These are phyloP conservation scores for Papiliotrema flavescens DNA, from an alignment of 1,284 basidiomycete species.

Conservation along the genomic window DNA sequence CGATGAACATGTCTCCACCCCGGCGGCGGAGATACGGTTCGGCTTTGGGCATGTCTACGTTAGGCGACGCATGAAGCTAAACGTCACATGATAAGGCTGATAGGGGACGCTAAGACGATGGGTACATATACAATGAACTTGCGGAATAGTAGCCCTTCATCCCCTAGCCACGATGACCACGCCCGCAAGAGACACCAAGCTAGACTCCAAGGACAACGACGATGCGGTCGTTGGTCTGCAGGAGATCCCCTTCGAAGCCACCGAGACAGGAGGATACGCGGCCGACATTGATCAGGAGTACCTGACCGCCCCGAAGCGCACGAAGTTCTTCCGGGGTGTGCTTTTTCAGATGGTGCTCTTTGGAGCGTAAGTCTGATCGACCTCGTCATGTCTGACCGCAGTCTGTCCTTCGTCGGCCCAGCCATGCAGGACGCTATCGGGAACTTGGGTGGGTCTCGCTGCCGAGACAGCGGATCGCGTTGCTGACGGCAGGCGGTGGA, in stretches of 20 bases:
- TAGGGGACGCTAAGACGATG: not conserved
- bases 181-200: not conserved
- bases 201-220: not conserved
- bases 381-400: not conserved
- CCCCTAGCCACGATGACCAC: not conserved
- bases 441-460: conserved; percentile 13
- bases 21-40: too few species aligned
- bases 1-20: too few species aligned
- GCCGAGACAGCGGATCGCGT: too few species aligned
- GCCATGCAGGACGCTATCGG: conserved; percentile 29
- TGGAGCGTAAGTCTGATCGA: conserved; percentile 19
- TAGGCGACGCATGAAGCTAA: too few species aligned
- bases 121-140: not conserved
- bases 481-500: conserved; percentile 12
- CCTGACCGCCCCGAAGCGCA: conserved; percentile 12
- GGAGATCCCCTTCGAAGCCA: too few species aligned
- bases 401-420: conserved; percentile 22
- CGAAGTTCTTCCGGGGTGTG: conserved; percentile 17
- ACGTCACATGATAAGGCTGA: too few species aligned
- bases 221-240: not conserved
- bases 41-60: too few species aligned
- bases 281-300: conserved; percentile 13
- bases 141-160: not conserved
- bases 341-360: conserved; percentile 30
- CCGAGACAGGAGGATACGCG: too few species aligned